Percentiles rank a stretch among this genome's conserved stretches.
phyloP scores from a whole-genome alignment of 78 protist genomes.

The Mantamonas sphyraenae region DNA sequence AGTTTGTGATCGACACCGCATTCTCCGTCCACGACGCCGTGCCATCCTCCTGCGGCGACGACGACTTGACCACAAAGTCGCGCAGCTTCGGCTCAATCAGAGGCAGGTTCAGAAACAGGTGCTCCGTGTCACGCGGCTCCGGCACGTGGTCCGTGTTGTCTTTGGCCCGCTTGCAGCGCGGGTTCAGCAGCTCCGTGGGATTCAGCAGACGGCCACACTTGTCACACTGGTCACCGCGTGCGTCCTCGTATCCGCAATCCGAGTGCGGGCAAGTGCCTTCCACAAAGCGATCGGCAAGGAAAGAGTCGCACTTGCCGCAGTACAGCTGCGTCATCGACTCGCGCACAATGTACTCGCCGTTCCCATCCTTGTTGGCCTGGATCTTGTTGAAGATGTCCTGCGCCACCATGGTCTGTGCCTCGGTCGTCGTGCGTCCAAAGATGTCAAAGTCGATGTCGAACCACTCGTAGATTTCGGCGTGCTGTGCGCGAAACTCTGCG shows the following conservation, averaged over 20 bases:
- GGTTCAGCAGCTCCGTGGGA: conserved; percentile 55
- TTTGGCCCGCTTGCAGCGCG: conserved; percentile 34
- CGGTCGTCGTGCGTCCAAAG: conserved; percentile 76
- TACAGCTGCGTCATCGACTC: conserved; percentile 44
- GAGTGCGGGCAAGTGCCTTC: conserved; percentile 42
- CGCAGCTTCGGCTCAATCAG: conserved; percentile 27
- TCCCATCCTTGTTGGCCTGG: no score
- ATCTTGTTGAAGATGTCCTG: conserved; percentile 68
- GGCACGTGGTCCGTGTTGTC: conserved; percentile 39
- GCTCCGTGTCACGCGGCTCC: conserved; percentile 37
- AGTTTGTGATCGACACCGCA: conserved; percentile 19
- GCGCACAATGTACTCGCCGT: conserved; percentile 14
- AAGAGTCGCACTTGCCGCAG: conserved; percentile 40
- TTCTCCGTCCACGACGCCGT: no score
- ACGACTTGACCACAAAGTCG: conserved; percentile 12
- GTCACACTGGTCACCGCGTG: conserved; percentile 91
- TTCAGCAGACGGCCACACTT: conserved; percentile 54
- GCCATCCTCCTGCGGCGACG: not conserved
- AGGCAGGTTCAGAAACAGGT: conserved; percentile 66
- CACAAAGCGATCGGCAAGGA: conserved; percentile 78
- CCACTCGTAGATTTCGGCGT: conserved; percentile 73
- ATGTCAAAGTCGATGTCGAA: conserved; percentile 74
- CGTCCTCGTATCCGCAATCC: conserved; percentile 43
- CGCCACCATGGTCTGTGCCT: conserved; percentile 59
- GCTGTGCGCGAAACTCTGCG: conserved; percentile 62